Evolutionary conservation across 768 basidiomycete genomes (phyloP), one percentile per base, ranked within the genome.

Genomic region (Lentinula sp.): DNA sequence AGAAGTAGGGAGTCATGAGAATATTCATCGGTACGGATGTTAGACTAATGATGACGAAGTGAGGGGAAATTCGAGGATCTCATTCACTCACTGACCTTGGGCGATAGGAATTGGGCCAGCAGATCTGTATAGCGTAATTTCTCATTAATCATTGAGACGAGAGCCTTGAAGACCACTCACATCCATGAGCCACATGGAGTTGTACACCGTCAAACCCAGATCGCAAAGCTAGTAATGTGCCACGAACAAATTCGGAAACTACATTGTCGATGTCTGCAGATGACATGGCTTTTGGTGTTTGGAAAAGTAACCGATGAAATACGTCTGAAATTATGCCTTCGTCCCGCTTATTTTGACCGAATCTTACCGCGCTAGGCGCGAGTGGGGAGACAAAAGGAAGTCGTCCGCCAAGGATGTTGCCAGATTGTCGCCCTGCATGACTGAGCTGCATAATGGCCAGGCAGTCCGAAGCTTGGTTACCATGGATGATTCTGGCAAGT

Each of bases 131-230:
- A 32, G 43, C 37, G 6, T 31, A 34, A 58, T 54, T 15, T 56
- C 35, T 50, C 60, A 18, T 15, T 55, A 18, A 31, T 10, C 39
- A 11, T 49, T 21, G 11, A 34, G 35, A 61, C 18, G 18, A 35
- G 42, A n/a, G 21, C 8, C 37, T 39, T 8, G 13, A 13, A 21
- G 18, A 23, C 42, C 4, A 82, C 89, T 71, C 59, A 92, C 89
- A 95, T 40, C 93, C 93, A 71, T 95, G 93, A 1, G 87, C 87
- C 28, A 79, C 88, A 70, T 97, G 95, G 9, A 98, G 63, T 67
- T 97, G 84, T 3, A 96, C 75, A 0, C 95, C 95, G 63, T 96
- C 91, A 69, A 94, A 95, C 0, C 91, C 92, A 43, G 87, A 74
- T 57, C 80, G 69, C 16, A 77, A 70, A 8, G 91, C 92, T 35